Base-by-base conservation (phyloP, 164 flowering plant genomes). In the Vitis labrusca region DNA sequence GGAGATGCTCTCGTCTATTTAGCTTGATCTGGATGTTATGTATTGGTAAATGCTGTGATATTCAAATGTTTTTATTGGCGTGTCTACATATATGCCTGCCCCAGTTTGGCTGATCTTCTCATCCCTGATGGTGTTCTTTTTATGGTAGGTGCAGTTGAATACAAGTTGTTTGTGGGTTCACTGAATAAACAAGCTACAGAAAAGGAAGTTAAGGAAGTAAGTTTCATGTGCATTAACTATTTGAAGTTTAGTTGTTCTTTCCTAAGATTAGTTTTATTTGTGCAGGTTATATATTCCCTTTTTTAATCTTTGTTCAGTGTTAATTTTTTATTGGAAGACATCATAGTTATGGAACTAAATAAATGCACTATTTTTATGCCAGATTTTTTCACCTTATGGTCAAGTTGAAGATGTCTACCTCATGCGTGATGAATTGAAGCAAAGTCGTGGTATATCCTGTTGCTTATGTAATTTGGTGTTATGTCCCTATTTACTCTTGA, bases 381-480 rank as follows among this genome's bases (percentile, higher is more conserved):
- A 95, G 99, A 85, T 95, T 17, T 95, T 95, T 81, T 74, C 84
- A 59, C 91, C 88, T 50, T 91, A 84, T 82, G 99, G 99, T 13
- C 85, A 80, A 30, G 98, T 93, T 72, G 99, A 95, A 77, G 99
- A 95, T 82, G 98, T 95, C 55, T 95, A 93, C 79, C 91, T 95
- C 68, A 91, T 95, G 98, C 94, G 96, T 61, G 98, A 94, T 84
- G 92, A 92, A 50, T 57, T 83, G 74, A 92, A 84, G 83, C 91
- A 88, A 73, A 93, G 97, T 71, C 93, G 99, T 71, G 99, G 99
- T 95, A 55, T 69, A 90, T 78, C 48, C 23, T 75, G 23, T 32
- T 71, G 44, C 19, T 10, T 30, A 32, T 19, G 14, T 56, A 1
- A 19, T 53, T 53, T 47, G 15, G 29, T 27, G 37, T 15, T 59